Evolutionary conservation across 1,284 basidiomycete genomes (phyloP).

Genomic region (Grifola frondosa): DNA sequence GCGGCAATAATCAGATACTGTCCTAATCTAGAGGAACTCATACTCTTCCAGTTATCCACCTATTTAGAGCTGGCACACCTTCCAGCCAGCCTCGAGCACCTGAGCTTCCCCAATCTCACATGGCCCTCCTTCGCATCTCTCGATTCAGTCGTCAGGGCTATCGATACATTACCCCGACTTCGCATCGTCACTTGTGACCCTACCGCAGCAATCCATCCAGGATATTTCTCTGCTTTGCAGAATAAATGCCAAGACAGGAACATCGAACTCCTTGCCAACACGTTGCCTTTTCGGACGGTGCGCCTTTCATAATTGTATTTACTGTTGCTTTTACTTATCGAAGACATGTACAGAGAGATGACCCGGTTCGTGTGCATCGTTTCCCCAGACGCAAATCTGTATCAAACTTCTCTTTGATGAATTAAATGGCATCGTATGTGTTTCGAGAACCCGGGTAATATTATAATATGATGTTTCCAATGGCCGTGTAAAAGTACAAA

Average conservation of each 20-base stretch:
- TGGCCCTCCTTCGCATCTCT: conserved; percentile 28
- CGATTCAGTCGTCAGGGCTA: conserved; percentile 32
- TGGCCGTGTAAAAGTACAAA: too few relatives aligned
- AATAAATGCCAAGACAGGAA: conserved; percentile 32
- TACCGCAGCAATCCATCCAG: conserved; percentile 19
- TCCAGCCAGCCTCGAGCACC: conserved; percentile 40
- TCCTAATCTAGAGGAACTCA: conserved; percentile 40
- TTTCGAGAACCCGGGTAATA: not conserved
- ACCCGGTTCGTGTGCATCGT: conserved; percentile 35
- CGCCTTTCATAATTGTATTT: conserved; percentile 16
- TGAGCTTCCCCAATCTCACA: conserved; percentile 37
- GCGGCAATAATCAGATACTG: conserved; percentile 38
- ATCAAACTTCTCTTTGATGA: conserved; percentile 43
- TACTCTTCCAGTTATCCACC: conserved; percentile 38
- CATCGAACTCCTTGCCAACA: conserved; percentile 31
- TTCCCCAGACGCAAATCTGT: conserved; percentile 43
- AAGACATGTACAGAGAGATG: conserved; percentile 36
- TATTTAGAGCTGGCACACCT: conserved; percentile 34
- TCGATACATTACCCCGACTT: conserved; percentile 36
- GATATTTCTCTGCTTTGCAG: conserved; percentile 28
- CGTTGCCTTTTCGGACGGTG: conserved; percentile 38
- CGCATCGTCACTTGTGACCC: conserved; percentile 39
- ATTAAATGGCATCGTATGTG: conserved; percentile 9
- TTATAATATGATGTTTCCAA: not conserved
- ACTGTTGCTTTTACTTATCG: conserved; percentile 2